Evolutionary conservation across 176 grass and related monocot species (phyloP).

Genomic region (Hsuehochloa calcarea): DNA sequence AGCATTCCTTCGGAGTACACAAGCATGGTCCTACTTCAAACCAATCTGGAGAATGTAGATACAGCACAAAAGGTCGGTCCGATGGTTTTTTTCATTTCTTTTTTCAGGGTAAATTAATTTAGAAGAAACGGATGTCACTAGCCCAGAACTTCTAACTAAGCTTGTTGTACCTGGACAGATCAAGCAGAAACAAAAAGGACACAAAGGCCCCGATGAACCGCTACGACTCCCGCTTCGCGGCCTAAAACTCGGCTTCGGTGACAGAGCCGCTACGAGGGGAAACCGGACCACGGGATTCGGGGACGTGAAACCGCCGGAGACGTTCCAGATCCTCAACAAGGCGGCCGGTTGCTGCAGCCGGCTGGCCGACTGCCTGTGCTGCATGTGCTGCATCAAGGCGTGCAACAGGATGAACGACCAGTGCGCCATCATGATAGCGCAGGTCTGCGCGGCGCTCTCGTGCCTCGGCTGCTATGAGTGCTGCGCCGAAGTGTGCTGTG

Average conservation of each 20-base stretch:
- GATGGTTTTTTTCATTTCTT: not conserved
- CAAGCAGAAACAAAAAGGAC: slow-evolving; percentile 41
- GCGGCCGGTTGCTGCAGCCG: slow-evolving; percentile 61
- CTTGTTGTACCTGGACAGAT: slow-evolving; percentile 25
- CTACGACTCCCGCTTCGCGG: slow-evolving; percentile 31
- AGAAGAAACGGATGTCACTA: not conserved
- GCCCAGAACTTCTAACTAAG: not conserved
- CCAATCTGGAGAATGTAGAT: slow-evolving; percentile 45
- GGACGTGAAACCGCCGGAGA: slow-evolving; percentile 42
- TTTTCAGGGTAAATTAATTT: not conserved
- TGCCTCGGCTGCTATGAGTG: slow-evolving; percentile 86
- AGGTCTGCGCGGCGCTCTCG: slow-evolving; percentile 62
- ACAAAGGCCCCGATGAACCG: slow-evolving; percentile 21
- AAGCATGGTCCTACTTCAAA: slow-evolving; percentile 60
- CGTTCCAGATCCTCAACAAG: slow-evolving; percentile 47
- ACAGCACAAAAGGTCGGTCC: slow-evolving; percentile 50
- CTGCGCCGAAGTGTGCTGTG: slow-evolving; percentile 64
- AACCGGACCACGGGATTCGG: slow-evolving; percentile 47
- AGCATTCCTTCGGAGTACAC: slow-evolving; percentile 79
- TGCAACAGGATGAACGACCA: slow-evolving; percentile 79
- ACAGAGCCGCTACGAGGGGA: slow-evolving; percentile 59
- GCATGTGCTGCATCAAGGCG: slow-evolving; percentile 72
- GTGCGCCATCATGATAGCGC: slow-evolving; percentile 55
- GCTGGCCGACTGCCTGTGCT: slow-evolving; percentile 58
- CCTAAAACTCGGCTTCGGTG: slow-evolving; percentile 67